Evolutionary conservation across 176 grass and related monocot species (phyloP).

Genomic region (Eleusine coracana): DNA sequence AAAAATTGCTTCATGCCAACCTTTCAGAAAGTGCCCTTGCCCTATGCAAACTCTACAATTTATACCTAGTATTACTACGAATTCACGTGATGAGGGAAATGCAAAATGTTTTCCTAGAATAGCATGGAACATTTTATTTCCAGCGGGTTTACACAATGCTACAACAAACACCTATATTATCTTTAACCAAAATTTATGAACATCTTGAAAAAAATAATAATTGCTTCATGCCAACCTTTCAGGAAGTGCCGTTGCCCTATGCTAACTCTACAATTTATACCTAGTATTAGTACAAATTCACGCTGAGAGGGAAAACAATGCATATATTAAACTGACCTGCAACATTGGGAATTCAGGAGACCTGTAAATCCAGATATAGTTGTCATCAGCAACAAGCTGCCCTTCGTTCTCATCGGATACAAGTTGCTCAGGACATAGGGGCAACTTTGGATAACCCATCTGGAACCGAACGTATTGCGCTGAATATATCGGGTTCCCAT

Average conservation of each 20-base stretch:
- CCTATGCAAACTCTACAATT: not conserved
- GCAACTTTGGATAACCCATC: constrained; percentile 59
- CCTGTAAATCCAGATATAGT: constrained; percentile 65
- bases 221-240: not conserved
- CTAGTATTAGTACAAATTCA: not conserved
- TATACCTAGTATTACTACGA: not conserved
- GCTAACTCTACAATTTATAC: not conserved
- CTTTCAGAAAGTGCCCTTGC: not conserved
- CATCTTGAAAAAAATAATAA: not conserved
- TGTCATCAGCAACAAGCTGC: constrained; percentile 26
- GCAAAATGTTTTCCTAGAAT: constrained; percentile 65
- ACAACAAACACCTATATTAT: constrained; percentile 10
- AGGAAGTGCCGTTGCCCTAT: not conserved
- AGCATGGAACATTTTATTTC: constrained; percentile 32
- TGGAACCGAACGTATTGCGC: constrained; percentile 52
- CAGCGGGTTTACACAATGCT: not conserved
- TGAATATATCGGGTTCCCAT: constrained; percentile 60
- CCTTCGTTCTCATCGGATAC: constrained; percentile 46
- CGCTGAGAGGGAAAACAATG: not conserved
- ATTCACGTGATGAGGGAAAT: no score
- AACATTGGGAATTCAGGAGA: constrained; percentile 77
- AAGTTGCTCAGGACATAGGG: constrained; percentile 18
- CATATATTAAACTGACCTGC: constrained; percentile 43
- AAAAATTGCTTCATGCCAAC: not conserved
- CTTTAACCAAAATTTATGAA: not conserved